phyloP scores from a whole-genome alignment of 805 yeast genomes.

The Blastobotrys mokoenaii region DNA sequence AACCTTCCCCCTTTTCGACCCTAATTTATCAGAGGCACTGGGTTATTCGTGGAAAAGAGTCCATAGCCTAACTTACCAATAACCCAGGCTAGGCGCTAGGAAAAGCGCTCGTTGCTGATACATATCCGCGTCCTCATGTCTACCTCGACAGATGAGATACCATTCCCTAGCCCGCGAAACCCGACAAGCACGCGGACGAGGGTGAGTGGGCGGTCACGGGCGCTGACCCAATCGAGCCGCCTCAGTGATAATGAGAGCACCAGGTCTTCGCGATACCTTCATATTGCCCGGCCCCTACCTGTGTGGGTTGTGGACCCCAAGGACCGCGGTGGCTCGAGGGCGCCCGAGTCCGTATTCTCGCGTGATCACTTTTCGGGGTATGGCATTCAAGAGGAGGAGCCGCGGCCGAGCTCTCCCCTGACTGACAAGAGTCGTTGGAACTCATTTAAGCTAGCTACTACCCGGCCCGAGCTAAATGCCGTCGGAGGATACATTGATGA shows the following conservation, averaged over 20 bases:
- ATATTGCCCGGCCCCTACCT: constrained; percentile 5
- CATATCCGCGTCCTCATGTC: too few species aligned
- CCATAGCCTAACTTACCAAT: too few species aligned
- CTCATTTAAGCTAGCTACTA: constrained; percentile 12
- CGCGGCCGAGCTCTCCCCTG: not conserved
- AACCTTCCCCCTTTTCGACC: too few species aligned
- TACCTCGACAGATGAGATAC: not conserved
- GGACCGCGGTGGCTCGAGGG: not conserved
- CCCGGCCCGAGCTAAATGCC: constrained; percentile 8
- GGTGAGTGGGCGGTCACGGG: not conserved
- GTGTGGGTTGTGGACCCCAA: constrained; percentile 5
- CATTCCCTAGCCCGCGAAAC: constrained; percentile 2
- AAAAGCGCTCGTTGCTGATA: too few species aligned
- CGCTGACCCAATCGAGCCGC: not conserved
- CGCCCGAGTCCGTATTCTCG: not conserved
- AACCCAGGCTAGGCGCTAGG: too few species aligned
- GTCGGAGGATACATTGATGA: constrained; percentile 12
- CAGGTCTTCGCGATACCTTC: not conserved
- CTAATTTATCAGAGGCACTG: too few species aligned
- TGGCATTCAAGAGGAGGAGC: not conserved
- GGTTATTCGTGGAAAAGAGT: too few species aligned
- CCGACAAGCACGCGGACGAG: not conserved
- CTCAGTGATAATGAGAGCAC: not conserved
- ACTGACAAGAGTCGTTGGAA: constrained; percentile 12
- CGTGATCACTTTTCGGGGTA: not conserved